Base-by-base conservation (phyloP, 2,329 filamentous ascomycete genomes). In the Huntiella bhutanensis region DNA sequence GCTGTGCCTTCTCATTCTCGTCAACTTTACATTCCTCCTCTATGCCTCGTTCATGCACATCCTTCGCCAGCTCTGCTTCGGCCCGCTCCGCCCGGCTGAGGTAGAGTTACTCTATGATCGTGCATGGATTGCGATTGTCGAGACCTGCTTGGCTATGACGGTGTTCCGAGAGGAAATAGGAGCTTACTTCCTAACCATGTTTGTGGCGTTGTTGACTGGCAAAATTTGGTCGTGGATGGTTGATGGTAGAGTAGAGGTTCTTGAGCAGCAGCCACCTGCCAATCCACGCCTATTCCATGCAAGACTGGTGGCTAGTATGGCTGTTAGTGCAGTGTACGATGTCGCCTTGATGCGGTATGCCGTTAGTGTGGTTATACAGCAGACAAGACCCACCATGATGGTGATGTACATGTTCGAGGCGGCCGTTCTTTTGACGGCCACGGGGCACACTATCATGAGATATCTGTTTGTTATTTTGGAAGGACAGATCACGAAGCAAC, bases 381-480 rank as follows among this genome's bases (percentile, higher is more conserved):
- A 92, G 58, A 84, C 88, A 2, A 73, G 82, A n/a, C 86, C 88
- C 0, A 91, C 92, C 49, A 96, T 98, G 82, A 98, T 96, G 86
- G 86, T 98, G 52, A 96, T 98, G 86, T 98, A 98, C 57, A 77
- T 92, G 4, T 98, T 98, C 55, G 91, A 98, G 60, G 96, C 96
- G 58, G 87, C 88, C 34, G 78, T 98, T 38, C 65, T 96, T 50
- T 71, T 77, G 2, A 80, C 92, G 7, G 79, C 78, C 44, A 93
- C 88, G 1, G 68, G 77, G 45, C 86, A 88, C 41, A 94, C 86
- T 0, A 71, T 75, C 2, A 68, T 77, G 46, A 77, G 87, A 50
- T 98, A 98, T 60, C 60, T 73, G 15, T 71, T 96, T 43, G 82
- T 81, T 3, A 62, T 95, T 38, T 67, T 78, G 6, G 91, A 98